Evolutionary conservation across 1,139 yeast species (phyloP), one percentile per base, ranked within the genome.

Genomic region (Yamadazyma membranifaciens): DNA sequence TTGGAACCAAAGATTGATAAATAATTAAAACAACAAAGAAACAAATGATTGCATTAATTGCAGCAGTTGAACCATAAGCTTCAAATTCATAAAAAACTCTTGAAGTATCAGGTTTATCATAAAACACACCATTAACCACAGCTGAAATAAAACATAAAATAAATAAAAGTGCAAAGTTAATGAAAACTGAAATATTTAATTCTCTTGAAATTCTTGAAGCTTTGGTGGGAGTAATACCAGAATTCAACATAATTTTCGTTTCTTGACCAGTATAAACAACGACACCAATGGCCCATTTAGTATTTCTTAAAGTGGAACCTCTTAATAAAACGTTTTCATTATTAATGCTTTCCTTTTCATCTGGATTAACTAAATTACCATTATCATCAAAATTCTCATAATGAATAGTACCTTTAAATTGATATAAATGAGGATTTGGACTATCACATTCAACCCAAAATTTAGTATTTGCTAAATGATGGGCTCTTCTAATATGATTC

Each of bases 151-250:
- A 78, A 73, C 98, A 89, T 46, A 92, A 62, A 15, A 86, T 54
- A 55, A 91, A 88, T 46, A 92, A 67, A 38, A 91, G 65, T 2
- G 72, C 62, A 59, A 92, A 92, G 62, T 92, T 91, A 59, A 86
- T 72, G 36, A 87, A 58, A 39, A 91, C 96, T 7, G 92, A 83
- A 50, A 81, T 69, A 60, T 92, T 92, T 57, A 92, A 74, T 57
- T 91, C 94, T 46, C 83, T 75, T 7, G 96, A 78, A 39, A 92
- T 87, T 61, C 87, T 79, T 2, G 95, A 85, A 36, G 80, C 75
- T 60, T 92, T 92, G 2, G 95, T 83, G 28, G 98, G 98, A 0
- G 98, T 91, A 12, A 80, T 75, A 52, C 98, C 98, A 2, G 97
- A 79, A 62, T 92, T 92, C 54, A 89, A 71, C 94, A 91, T 88